phyloP scores from a whole-genome alignment of 495 filamentous ascomycete species.

The Apodospora peruviana region DNA sequence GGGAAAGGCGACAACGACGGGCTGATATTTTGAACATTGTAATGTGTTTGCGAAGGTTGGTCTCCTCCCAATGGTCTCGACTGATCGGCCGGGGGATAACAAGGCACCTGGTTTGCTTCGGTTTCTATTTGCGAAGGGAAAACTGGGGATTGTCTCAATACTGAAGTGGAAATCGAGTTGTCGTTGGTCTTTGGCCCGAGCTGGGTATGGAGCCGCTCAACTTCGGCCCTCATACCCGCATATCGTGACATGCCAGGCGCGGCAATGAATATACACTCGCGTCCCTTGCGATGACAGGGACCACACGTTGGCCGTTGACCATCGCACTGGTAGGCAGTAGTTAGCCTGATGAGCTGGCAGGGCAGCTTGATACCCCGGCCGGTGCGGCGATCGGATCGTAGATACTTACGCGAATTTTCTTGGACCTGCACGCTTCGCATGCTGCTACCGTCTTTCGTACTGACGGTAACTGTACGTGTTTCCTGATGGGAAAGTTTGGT shows the following conservation, averaged over 20 bases:
- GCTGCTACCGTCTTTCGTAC: background rate
- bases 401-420: background rate
- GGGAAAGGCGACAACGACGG: too few species aligned
- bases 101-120: too few species aligned
- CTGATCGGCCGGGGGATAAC: too few species aligned
- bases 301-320: background rate
- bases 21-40: too few species aligned
- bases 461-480: background rate
- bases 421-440: background rate
- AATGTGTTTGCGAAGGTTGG: too few species aligned
- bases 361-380: background rate
- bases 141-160: too few species aligned
- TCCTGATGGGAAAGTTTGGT: background rate
- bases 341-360: background rate
- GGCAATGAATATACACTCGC: background rate
- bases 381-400: background rate
- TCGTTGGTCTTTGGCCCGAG: background rate
- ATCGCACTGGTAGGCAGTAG: background rate
- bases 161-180: too few species aligned
- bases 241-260: background rate
- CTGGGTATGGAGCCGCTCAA: background rate
- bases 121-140: too few species aligned
- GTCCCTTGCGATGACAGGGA: background rate
- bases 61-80: too few species aligned
- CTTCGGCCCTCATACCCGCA: background rate